Conservation (phyloP, 2,329 filamentous ascomycete genomes). For the Talaromyces sp. region DNA sequence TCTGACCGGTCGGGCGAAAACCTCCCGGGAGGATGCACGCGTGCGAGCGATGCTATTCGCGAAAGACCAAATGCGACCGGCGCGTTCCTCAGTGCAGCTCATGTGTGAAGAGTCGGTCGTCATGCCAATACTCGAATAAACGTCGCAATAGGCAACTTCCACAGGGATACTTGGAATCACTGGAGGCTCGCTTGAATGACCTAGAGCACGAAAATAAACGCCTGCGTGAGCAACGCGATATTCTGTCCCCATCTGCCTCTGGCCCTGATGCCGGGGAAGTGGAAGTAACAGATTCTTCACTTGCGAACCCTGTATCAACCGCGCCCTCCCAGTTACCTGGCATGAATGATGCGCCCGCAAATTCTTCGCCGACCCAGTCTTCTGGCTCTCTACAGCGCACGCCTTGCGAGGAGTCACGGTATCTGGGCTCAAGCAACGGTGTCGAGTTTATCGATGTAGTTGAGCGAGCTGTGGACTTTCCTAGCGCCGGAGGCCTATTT, state of each 20-base stretch:
- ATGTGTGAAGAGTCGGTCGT: not conserved
- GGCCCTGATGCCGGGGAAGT: too few relatives aligned
- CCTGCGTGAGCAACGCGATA: not conserved
- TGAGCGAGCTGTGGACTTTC: not conserved
- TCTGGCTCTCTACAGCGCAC: not conserved
- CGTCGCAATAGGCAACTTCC: not conserved
- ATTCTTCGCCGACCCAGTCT: not conserved
- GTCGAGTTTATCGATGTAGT: not conserved
- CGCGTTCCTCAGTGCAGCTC: not conserved
- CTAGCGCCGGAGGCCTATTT: not conserved
- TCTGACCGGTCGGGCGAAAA: too few relatives aligned
- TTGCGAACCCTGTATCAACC: too few relatives aligned
- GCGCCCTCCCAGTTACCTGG: too few relatives aligned
- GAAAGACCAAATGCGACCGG: not conserved
- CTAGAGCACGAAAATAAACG: not conserved
- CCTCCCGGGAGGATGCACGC: not conserved
- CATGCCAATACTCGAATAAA: not conserved
- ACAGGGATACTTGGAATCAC: not conserved
- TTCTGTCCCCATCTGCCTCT: too few relatives aligned
- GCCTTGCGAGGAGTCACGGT: not conserved
- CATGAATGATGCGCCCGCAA: not conserved
- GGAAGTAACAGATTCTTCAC: too few relatives aligned
- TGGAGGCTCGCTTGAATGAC: not conserved
- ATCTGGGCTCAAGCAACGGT: not conserved
- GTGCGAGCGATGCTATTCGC: not conserved